Conservation (phyloP, 163 green algal species). For the Trebouxia gelatinosa region DNA sequence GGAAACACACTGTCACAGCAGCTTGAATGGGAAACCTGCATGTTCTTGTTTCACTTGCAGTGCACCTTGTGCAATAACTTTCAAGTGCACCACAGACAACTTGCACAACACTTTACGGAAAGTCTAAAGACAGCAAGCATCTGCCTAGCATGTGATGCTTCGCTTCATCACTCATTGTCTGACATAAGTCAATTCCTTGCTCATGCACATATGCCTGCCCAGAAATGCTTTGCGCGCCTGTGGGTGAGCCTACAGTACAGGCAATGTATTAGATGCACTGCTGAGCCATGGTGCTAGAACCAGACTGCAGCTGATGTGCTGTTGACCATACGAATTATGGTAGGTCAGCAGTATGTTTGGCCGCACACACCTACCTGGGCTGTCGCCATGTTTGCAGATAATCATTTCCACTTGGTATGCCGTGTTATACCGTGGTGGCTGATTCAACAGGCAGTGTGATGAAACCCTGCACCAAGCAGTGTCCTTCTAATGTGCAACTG, state of each 20-base stretch:
- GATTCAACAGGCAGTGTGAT: background rate
- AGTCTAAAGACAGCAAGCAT: too few relatives aligned
- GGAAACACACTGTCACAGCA: too few relatives aligned
- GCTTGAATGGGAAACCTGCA: too few relatives aligned
- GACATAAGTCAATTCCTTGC: background rate
- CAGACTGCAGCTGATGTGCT: background rate
- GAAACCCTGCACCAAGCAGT: conserved; percentile 12
- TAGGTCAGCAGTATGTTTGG: too few relatives aligned
- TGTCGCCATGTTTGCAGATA: background rate
- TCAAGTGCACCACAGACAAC: too few relatives aligned
- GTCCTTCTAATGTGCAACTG: background rate
- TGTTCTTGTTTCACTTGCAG: too few relatives aligned
- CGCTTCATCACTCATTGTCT: too few relatives aligned
- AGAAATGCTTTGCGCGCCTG: background rate
- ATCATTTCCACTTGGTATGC: background rate
- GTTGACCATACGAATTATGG: too few relatives aligned
- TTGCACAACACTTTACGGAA: too few relatives aligned
- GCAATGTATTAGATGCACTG: background rate
- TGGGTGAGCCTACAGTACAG: background rate
- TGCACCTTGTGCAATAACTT: too few relatives aligned
- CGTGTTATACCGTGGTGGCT: conserved; percentile 11
- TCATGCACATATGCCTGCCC: background rate
- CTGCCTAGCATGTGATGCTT: too few relatives aligned
- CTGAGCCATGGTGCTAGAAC: background rate
- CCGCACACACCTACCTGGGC: too few relatives aligned